Base-by-base conservation (phyloP, 352 stramenopile genomes). In the Phytophthora syringae region DNA sequence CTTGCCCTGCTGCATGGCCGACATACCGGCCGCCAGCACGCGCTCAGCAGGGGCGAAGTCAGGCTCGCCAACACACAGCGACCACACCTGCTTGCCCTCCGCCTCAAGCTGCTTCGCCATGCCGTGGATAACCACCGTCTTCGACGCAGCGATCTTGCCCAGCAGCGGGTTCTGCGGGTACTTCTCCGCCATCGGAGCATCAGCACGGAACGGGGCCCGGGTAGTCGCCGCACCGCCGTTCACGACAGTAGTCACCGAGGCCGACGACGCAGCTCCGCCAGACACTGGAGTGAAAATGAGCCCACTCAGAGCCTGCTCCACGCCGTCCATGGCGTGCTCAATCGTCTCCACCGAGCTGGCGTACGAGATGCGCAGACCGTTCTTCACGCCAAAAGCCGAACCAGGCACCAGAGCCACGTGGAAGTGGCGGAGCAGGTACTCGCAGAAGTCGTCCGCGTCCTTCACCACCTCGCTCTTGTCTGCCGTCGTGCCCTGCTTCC, bases 91-190 rank as follows among this genome's bases (percentile, higher is more conserved):
- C 65, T 98, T 89, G 25, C 96, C 97, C 30, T 98, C 82, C 9
- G 92, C 92, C 76, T 98, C 88, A 70, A 99, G 92, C 70, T 98
- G 87, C 76, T 99, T 98, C n/a, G 97, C 97, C 30, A 97, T 79
- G 10, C 78, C 82, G 58, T 98, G 95, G 60, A 98, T 95, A 76
- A 98, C 89, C 13, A 97, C 86, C 7, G 90, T 98, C 76, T 97
- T 94, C 52, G 84, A 89, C 20, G 82, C 70, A 43, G 90, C 82
- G 52, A 98, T 80, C 60, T 84, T 83, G 27, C 76, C 76, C 13
- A 97, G 60, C 13, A 98, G 74, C 13, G 90, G 80, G 57, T 89
- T 88, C 28, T 87, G 54, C 21, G 79, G 72, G 63, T 80, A 81
- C 53, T 74, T 80, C 16, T 82, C 58, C 4, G 70, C 60, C 76